A percentile compares a stretch with the other conserved stretches of the same genome.
Evolutionary conservation across 2,329 filamentous ascomycete genomes (phyloP).

Genomic region (Epichloe glyceriae): DNA sequence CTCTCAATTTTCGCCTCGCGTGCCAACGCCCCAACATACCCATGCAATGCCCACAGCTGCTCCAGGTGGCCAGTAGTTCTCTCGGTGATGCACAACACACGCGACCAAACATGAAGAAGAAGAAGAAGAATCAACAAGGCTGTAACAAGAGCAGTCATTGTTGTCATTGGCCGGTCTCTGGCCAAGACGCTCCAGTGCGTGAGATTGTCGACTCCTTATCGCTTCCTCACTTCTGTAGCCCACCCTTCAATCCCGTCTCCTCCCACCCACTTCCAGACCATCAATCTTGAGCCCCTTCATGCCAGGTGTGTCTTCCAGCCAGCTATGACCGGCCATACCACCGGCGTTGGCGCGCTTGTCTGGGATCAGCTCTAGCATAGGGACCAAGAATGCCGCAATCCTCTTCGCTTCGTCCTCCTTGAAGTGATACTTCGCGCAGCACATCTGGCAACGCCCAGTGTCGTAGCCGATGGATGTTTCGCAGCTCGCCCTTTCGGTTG

Average conservation of each 20-base stretch:
- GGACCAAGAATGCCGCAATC: constrained; percentile 69
- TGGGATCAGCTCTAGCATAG: constrained; percentile 82
- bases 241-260: constrained; percentile 91
- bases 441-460: constrained; percentile 95
- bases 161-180: not conserved
- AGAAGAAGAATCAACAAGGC: not conserved
- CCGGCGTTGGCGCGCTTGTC: constrained; percentile 88
- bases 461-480: constrained; percentile 90
- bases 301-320: constrained; percentile 73
- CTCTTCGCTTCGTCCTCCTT: constrained; percentile 65
- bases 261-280: constrained; percentile 61
- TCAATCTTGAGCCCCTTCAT: constrained; percentile 73
- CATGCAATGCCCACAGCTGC: not conserved
- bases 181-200: constrained; percentile 1
- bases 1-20: not conserved
- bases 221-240: constrained; percentile 77
- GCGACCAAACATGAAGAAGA: not conserved
- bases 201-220: constrained; percentile 31
- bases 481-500: constrained; percentile 90
- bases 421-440: constrained; percentile 91
- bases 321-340: constrained; percentile 78
- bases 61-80: not conserved
- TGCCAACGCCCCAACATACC: not conserved
- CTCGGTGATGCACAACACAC: not conserved
- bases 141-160: not conserved